phyloP scores from a whole-genome alignment of 495 filamentous ascomycete species.

The Geopyxis carbonaria region DNA sequence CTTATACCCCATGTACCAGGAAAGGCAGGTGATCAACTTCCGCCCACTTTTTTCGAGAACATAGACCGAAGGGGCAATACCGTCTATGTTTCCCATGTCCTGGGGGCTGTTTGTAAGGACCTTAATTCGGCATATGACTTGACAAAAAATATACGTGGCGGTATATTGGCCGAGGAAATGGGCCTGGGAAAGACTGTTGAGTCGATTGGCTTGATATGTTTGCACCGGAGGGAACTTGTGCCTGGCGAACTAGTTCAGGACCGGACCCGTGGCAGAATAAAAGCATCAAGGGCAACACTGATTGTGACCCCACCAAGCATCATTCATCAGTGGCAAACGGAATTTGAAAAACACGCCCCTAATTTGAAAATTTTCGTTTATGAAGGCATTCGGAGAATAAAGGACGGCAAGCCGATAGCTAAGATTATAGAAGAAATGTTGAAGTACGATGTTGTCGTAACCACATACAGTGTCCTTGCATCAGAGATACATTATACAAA shows the following conservation, averaged over 20 bases:
- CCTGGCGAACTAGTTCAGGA: conserved; percentile 11
- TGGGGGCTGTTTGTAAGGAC: conserved; percentile 10
- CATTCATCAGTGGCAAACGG: conserved; percentile 70
- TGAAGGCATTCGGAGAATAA: conserved; percentile 1
- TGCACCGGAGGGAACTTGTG: neutral
- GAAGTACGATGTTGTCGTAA: conserved; percentile 64
- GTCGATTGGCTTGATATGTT: conserved; percentile 33
- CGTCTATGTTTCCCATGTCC: conserved; percentile 16
- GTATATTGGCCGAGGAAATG: conserved; percentile 87
- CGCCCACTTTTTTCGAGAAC: conserved; percentile 13
- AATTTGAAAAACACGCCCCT: conserved; percentile 54
- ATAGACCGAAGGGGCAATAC: conserved; percentile 8
- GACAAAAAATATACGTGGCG: conserved; percentile 33
- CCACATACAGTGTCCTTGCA: conserved; percentile 65
- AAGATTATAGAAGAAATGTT: conserved; percentile 33
- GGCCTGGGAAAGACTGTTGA: conserved; percentile 91
- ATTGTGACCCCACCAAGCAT: conserved; percentile 77
- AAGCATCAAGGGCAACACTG: conserved; percentile 47
- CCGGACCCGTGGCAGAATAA: conserved; percentile 28
- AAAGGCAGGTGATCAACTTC: neutral
- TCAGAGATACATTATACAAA: conserved; percentile 60
- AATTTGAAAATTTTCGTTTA: conserved; percentile 27
- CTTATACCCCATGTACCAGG: neutral
- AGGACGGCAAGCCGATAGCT: neutral
- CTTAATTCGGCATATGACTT: neutral